phyloP scores from a whole-genome alignment of 177 flowering plant species.

The Vitis hybrid region DNA sequence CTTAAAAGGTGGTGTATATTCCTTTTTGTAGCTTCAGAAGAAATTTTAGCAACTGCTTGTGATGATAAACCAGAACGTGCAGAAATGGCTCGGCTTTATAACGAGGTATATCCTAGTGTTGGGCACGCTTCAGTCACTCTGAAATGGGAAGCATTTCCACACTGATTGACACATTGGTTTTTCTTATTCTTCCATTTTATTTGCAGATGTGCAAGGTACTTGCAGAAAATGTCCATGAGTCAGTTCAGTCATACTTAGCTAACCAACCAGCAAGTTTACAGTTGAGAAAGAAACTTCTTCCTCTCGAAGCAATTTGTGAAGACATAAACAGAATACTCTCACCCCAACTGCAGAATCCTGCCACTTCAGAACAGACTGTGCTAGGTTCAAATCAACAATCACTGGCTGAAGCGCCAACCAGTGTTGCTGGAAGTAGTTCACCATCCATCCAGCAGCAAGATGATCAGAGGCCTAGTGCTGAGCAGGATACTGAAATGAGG shows the following conservation, averaged over 20 bases:
- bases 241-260: conserved; percentile 30
- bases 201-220: conserved; percentile 60
- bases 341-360: conserved; percentile 14
- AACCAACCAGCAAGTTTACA: conserved; percentile 31
- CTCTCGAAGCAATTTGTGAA: conserved; percentile 38
- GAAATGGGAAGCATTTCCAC: no score
- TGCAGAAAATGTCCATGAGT: conserved; percentile 33
- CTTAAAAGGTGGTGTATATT: not conserved
- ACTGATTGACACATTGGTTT: not conserved
- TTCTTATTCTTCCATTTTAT: not conserved
- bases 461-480: conserved; percentile 15
- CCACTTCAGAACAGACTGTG: conserved; percentile 12
- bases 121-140: no score
- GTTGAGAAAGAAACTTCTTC: conserved; percentile 36
- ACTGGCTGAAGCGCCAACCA: conserved; percentile 10
- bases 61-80: conserved; percentile 51
- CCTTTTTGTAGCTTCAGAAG: conserved; percentile 51
- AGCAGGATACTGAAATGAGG: conserved; percentile 5
- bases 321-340: conserved; percentile 43
- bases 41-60: conserved; percentile 42
- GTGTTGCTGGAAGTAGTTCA: conserved; percentile 7
- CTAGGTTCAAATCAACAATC: conserved; percentile 3
- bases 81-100: conserved; percentile 49
- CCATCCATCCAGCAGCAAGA: not conserved
- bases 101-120: conserved; percentile 43